Evolutionary conservation across 257 asterid genomes (phyloP), one percentile per base, ranked within the genome.

Genomic region (Solanum medicagineum): DNA sequence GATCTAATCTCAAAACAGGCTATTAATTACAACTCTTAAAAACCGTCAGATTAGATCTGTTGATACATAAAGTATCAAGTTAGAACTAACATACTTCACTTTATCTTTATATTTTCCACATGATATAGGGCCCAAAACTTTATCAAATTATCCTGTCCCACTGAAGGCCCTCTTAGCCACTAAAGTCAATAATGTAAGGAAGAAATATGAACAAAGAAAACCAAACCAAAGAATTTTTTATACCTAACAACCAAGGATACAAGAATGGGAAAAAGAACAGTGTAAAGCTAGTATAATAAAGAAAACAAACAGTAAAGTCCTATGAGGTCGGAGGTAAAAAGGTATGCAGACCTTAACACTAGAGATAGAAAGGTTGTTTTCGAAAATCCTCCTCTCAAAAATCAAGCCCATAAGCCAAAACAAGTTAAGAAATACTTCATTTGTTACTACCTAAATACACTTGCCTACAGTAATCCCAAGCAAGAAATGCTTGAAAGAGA

Each of bases 101-200:
- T 36, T 85, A 59, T 32, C 83, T 86, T 84, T 73, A 86, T 53
- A 85, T 86, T 83, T 63, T 90, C 66, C 86, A 87, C 87, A 86
- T 88, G 85, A 87, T 81, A 75, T 47, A 86, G 90, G 90, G 19
- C 70, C 70, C 70, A 53, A 74, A 47, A 22, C 10, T 88, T 89
- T 84, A 87, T 84, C 68, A 89, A 83, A 53, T 89, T 69, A 83
- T n/a, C 86, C 81, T 45, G 70, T 85, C 87, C 77, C 85, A 65
- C 16, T 88, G 88, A 86, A 93, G 92, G 85, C 90, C 93, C 92
- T 75, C 88, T 75, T 84, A 40, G 81, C 85, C 91, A 87, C 87
- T 73, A 82, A 89, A 77, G 82, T 89, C 91, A 87, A 86, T 79
- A 81, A 85, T 80, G 84, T 47, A 8, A 29, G 82, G 40, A 9